Conservation (phyloP, 2,329 filamentous ascomycete genomes). For the Aspergillus calidoustus region DNA sequence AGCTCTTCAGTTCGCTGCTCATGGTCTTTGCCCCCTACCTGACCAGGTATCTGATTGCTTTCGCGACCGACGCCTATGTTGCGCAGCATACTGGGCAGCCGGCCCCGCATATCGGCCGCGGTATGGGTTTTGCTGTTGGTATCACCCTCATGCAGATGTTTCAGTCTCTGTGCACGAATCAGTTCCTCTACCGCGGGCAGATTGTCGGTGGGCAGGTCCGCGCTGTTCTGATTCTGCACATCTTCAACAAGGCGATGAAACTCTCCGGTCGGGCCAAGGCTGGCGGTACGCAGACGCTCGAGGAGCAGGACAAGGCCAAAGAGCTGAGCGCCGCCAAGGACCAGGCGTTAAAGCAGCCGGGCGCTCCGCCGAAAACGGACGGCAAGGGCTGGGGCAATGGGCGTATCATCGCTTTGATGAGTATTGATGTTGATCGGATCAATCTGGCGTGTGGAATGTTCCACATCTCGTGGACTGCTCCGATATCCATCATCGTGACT, state of each 20-base stretch:
- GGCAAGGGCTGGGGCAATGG: constrained; percentile 90
- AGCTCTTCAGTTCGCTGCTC: constrained; percentile 70
- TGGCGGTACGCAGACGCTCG: constrained; percentile 66
- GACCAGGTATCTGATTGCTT: constrained; percentile 83
- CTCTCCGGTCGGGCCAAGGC: constrained; percentile 87
- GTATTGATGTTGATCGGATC: constrained; percentile 89
- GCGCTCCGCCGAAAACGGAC: constrained; percentile 62
- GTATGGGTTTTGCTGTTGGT: constrained; percentile 81
- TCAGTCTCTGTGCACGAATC: constrained; percentile 80
- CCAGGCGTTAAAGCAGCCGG: constrained; percentile 18
- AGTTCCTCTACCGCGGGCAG: constrained; percentile 93
- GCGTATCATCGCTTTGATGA: constrained; percentile 90
- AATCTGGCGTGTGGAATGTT: constrained; percentile 88
- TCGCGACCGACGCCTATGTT: constrained; percentile 77
- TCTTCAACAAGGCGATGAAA: constrained; percentile 92
- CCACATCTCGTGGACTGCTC: constrained; percentile 88
- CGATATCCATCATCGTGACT: constrained; percentile 77
- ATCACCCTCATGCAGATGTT: constrained; percentile 83
- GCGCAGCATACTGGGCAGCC: constrained; percentile 59
- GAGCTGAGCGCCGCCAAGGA: constrained; percentile 45
- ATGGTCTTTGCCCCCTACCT: constrained; percentile 85
- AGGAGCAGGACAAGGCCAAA: constrained; percentile 50
- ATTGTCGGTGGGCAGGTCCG: constrained; percentile 84
- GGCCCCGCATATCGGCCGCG: constrained; percentile 71
- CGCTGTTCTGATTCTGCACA: constrained; percentile 79